phyloP scores from a whole-genome alignment of 2,329 filamentous ascomycete genomes.

The Metarhizium brunneum region DNA sequence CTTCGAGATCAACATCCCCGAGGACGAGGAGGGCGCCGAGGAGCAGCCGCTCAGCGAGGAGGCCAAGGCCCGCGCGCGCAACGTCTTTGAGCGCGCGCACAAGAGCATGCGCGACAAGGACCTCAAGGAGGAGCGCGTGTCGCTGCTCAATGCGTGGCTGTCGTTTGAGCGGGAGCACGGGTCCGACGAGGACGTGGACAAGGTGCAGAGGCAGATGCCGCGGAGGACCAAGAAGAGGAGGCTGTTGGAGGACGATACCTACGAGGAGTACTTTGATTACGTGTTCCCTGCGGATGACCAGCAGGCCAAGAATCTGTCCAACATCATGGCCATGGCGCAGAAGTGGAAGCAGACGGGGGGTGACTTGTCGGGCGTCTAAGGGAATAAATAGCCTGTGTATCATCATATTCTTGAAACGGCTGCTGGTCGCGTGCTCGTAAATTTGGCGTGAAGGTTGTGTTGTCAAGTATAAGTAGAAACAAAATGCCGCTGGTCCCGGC shows the following conservation, averaged over 20 bases:
- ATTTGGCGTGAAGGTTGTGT: no score
- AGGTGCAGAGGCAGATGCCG: conserved; percentile 89
- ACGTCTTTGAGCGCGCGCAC: conserved; percentile 77
- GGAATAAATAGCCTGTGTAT: neutral
- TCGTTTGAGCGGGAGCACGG: conserved; percentile 87
- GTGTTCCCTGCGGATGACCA: conserved; percentile 94
- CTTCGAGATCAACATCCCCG: conserved; percentile 89
- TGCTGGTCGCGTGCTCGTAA: no score
- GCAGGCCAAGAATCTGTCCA: conserved; percentile 73
- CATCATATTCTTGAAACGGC: no score
- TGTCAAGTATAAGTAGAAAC: no score
- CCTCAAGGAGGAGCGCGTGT: conserved; percentile 88
- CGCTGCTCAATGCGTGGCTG: conserved; percentile 84
- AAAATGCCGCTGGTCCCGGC: no score
- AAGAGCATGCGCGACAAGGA: conserved; percentile 81
- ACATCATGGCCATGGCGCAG: conserved; percentile 75
- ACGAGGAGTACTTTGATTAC: conserved; percentile 93
- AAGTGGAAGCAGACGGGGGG: conserved; percentile 65
- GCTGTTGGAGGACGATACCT: conserved; percentile 83
- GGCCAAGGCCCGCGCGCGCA: conserved; percentile 73
- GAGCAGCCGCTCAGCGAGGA: conserved; percentile 68
- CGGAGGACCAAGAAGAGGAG: conserved; percentile 85
- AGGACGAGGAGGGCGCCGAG: conserved; percentile 48
- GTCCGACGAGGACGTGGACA: conserved; percentile 61
- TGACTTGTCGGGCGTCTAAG: conserved; percentile 19